Evolutionary conservation across 2,329 filamentous ascomycete genomes (phyloP).

Genomic region (Cordyceps tenuipes): DNA sequence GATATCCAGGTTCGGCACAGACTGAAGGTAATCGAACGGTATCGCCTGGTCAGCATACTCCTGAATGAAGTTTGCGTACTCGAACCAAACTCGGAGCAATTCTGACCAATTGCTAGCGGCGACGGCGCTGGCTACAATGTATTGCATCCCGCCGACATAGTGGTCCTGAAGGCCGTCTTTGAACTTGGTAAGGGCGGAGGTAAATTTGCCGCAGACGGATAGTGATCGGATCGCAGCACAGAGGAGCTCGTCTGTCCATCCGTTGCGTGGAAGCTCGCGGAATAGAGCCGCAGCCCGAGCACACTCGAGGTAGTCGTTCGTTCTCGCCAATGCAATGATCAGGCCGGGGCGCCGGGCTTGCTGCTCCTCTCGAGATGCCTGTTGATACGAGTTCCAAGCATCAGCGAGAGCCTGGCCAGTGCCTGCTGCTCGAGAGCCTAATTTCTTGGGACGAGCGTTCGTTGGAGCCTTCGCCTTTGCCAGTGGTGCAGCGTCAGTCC

Average conservation of each 20-base stretch:
- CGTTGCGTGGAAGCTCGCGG: constrained; percentile 23
- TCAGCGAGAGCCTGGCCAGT: not conserved
- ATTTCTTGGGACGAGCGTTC: not conserved
- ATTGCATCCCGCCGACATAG: constrained; percentile 34
- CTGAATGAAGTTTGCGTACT: constrained; percentile 21
- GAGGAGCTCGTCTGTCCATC: constrained; percentile 35
- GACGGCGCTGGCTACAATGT: constrained; percentile 35
- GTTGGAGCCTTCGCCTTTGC: not conserved
- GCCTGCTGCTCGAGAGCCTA: not conserved
- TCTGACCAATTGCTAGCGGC: constrained; percentile 27
- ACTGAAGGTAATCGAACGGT: constrained; percentile 17
- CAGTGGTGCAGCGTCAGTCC: not conserved
- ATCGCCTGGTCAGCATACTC: constrained; percentile 6
- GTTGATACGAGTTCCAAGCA: constrained; percentile 34
- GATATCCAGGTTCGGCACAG: constrained; percentile 21
- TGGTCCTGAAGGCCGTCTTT: constrained; percentile 27
- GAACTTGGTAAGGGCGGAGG: constrained; percentile 33
- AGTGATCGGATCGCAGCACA: constrained; percentile 33
- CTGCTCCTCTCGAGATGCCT: constrained; percentile 26
- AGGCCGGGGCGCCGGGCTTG: constrained; percentile 24
- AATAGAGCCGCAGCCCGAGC: constrained; percentile 39
- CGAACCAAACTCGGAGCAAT: constrained; percentile 29
- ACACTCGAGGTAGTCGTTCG: constrained; percentile 34
- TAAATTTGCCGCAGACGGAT: constrained; percentile 30
- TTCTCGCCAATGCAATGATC: constrained; percentile 35